Percentiles rank a stretch among this genome's conserved stretches.
Conservation (phyloP, 768 basidiomycete species). For the Panaeolus papilionaceus region DNA sequence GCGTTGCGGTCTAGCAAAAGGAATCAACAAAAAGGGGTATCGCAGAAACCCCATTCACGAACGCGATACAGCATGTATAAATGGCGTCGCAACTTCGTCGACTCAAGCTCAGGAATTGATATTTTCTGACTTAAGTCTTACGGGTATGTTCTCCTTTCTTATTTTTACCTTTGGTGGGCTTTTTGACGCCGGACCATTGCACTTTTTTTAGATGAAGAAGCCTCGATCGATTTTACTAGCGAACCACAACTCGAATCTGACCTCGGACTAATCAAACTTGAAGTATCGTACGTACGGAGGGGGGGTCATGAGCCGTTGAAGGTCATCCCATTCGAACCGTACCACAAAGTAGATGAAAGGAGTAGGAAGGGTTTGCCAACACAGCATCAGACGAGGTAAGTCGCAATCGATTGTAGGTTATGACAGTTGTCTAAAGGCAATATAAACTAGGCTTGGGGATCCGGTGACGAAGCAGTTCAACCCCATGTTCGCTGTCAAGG, state of each 20-base stretch:
- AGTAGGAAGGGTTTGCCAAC: conserved; percentile 6
- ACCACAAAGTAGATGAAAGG: conserved; percentile 18
- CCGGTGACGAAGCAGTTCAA: conserved; percentile 12
- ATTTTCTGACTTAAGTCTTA: conserved; percentile 20
- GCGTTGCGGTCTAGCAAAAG: conserved; percentile 21
- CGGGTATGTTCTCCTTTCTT: conserved; percentile 10
- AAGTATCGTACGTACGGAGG: conserved; percentile 18
- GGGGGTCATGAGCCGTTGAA: conserved; percentile 5
- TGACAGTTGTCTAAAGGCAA: not conserved
- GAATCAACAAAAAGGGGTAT: conserved; percentile 22
- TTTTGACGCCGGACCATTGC: not conserved
- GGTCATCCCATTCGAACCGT: conserved; percentile 11
- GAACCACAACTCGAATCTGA: not conserved
- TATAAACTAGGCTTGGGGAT: conserved; percentile 21
- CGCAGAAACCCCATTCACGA: conserved; percentile 13
- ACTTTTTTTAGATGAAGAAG: conserved; percentile 11
- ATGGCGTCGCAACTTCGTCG: conserved; percentile 13
- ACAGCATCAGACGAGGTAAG: conserved; percentile 21
- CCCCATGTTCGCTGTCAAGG: conserved; percentile 13
- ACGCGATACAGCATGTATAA: conserved; percentile 19
- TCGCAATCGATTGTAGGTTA: not conserved
- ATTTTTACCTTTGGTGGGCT: not conserved
- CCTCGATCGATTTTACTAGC: not conserved
- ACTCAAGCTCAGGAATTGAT: conserved; percentile 16
- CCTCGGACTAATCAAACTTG: conserved; percentile 19